Evolutionary conservation across 164 flowering plant species (phyloP), one percentile per base, ranked within the genome.

Genomic region (Piper betle): DNA sequence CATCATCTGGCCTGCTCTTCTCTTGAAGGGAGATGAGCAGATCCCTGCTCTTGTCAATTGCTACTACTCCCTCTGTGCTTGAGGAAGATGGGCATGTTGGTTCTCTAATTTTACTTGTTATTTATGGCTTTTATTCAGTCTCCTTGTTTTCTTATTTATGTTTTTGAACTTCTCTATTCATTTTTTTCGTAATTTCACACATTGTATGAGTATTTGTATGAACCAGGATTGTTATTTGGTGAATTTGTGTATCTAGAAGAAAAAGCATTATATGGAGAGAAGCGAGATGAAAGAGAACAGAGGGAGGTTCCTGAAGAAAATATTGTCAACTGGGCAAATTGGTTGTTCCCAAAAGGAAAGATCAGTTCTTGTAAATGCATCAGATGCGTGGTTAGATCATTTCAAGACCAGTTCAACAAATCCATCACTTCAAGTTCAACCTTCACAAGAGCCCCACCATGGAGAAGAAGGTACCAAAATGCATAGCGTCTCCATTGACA

Each of bases 221-320:
- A 11, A 42, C 7, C 11, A 42, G 12, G 15, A 46, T 8, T 10
- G 50, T 12, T 10, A 46, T 3, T 2, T 1, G 50, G 11, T 46
- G 11, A 2, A 46, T 15, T 15, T n/a, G n/a, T n/a, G n/a, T n/a
- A 12, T 46, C 15, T 15, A 46, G 50, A 46, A 12, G 15, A 12
- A 2, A 10, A 12, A 46, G 3, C 16, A 33, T 52, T 18, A 1
- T 33, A 13, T 37, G 37, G 39, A 25, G 39, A 33, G 66, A 58
- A 59, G 64, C n/a, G 39, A 59, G 33, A 85, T 81, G 86, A 81
- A 82, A 72, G 81, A 77, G 52, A 67, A 84, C 81, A 87, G 81
- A 64, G 96, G 91, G 33, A 88, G 71, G 70, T 59, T 88, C 12
- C 46, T 87, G 60, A 92, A 84, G 83, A 89, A 84, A 67, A 68